phyloP scores from a whole-genome alignment of 345 rosid species.

The Lumnitzera littorea region DNA sequence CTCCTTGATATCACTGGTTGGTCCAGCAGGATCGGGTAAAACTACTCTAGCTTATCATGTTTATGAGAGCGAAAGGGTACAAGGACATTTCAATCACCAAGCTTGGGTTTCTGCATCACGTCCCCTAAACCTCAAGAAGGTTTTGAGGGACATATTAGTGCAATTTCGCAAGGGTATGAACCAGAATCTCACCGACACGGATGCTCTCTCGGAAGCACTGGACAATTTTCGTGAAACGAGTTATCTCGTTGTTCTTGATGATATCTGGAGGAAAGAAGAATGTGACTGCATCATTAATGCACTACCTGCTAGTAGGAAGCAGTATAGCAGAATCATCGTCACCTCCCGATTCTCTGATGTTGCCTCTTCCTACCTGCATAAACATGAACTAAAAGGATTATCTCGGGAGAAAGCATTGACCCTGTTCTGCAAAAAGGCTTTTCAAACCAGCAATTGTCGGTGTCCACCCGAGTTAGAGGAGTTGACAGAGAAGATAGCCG shows the following conservation, averaged over 20 bases:
- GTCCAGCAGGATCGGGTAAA: conserved; percentile 15
- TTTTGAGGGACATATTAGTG: conserved; percentile 5
- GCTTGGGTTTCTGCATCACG: conserved; percentile 14
- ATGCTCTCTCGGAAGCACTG: background rate
- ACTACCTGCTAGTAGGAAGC: background rate
- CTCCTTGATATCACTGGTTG: conserved; percentile 1
- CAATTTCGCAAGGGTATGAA: background rate
- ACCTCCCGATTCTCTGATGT: conserved; percentile 6
- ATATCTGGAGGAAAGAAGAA: conserved; percentile 4
- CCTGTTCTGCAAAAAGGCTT: conserved; percentile 8
- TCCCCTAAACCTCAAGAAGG: conserved; percentile 5
- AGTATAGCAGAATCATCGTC: conserved; percentile 8
- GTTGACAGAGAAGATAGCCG: background rate
- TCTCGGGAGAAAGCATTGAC: background rate
- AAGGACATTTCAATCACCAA: conserved; percentile 2
- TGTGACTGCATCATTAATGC: background rate
- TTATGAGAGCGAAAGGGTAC: conserved; percentile 9
- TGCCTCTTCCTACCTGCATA: background rate
- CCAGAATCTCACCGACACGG: background rate
- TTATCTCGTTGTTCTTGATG: conserved; percentile 11
- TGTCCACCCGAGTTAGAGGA: conserved; percentile 7
- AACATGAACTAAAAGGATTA: background rate
- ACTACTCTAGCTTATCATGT: conserved; percentile 11
- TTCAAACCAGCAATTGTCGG: background rate
- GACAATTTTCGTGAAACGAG: background rate